phyloP scores from a whole-genome alignment of 108 stramenopile species.

The Cyclotella distinguenda region DNA sequence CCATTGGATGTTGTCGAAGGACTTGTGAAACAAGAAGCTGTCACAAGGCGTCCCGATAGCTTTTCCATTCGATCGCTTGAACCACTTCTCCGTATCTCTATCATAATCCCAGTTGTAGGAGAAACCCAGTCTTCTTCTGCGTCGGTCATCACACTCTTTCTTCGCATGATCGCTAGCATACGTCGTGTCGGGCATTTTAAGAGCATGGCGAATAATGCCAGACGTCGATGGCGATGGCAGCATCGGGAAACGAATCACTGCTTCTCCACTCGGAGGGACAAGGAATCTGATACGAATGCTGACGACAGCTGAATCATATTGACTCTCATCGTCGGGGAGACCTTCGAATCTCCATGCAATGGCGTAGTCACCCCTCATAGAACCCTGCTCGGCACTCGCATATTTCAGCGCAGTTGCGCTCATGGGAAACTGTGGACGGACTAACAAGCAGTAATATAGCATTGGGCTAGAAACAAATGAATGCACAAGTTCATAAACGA shows the following conservation, averaged over 20 bases:
- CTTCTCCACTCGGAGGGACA: conserved; percentile 29
- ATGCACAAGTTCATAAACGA: background rate
- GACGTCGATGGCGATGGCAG: conserved; percentile 9
- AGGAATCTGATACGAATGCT: conserved; percentile 25
- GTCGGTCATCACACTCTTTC: conserved; percentile 8
- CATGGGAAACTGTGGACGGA: conserved; percentile 39
- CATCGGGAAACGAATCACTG: conserved; percentile 19
- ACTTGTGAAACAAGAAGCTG: conserved; percentile 5
- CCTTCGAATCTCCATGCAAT: conserved; percentile 43
- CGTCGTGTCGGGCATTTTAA: conserved; percentile 1
- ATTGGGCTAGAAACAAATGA: background rate
- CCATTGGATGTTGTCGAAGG: conserved; percentile 2
- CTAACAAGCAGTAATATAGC: background rate
- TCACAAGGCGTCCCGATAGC: conserved; percentile 33
- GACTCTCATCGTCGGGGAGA: conserved; percentile 14
- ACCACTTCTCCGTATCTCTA: conserved; percentile 19
- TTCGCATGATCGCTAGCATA: conserved; percentile 6
- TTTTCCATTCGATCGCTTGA: conserved; percentile 16
- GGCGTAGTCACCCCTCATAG: conserved; percentile 24
- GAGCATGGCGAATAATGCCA: conserved; percentile 6
- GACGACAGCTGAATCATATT: conserved; percentile 31
- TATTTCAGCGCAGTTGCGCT: conserved; percentile 27
- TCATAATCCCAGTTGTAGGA: conserved; percentile 40
- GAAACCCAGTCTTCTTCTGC: conserved; percentile 27
- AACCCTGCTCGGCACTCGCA: conserved; percentile 32